Percentiles rank a stretch among this genome's conserved stretches.
Evolutionary conservation across 768 basidiomycete species (phyloP).

Genomic region (Fomitopsis pulvina): DNA sequence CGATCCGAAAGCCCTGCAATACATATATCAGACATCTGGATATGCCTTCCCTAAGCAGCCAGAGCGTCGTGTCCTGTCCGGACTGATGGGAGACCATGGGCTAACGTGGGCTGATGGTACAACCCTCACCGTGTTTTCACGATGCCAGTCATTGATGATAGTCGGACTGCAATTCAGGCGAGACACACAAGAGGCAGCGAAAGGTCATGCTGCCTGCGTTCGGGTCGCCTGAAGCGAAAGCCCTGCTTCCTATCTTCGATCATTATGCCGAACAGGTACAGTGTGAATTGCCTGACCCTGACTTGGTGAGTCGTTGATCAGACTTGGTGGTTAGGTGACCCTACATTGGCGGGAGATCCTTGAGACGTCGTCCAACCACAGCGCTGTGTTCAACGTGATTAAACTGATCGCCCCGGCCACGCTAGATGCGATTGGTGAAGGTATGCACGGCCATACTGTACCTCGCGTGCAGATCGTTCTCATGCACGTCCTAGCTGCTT

Average conservation of each 20-base stretch:
- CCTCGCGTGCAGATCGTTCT: background rate
- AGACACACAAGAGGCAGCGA: conserved; percentile 24
- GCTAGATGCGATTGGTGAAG: conserved; percentile 32
- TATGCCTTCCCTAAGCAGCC: conserved; percentile 49
- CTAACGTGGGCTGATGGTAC: conserved; percentile 49
- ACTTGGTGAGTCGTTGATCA: background rate
- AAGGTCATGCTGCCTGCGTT: conserved; percentile 32
- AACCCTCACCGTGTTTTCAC: background rate
- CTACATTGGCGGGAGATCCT: conserved; percentile 46
- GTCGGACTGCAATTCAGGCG: conserved; percentile 8
- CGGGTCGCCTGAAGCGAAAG: conserved; percentile 35
- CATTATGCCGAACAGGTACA: conserved; percentile 16
- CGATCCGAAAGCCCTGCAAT: conserved; percentile 54
- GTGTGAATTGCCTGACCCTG: background rate
- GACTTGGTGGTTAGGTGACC: conserved; percentile 30
- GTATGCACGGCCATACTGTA: conserved; percentile 17
- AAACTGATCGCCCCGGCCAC: conserved; percentile 35
- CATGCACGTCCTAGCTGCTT: conserved; percentile 14
- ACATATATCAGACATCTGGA: conserved; percentile 50
- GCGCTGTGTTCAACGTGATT: conserved; percentile 40
- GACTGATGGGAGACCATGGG: conserved; percentile 45
- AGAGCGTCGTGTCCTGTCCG: conserved; percentile 42
- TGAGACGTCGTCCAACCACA: conserved; percentile 33
- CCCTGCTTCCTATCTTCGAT: conserved; percentile 17
- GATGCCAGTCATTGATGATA: too few species aligned